Conservation (phyloP, 768 basidiomycete genomes). For the Pleurotus tuber-regium region DNA sequence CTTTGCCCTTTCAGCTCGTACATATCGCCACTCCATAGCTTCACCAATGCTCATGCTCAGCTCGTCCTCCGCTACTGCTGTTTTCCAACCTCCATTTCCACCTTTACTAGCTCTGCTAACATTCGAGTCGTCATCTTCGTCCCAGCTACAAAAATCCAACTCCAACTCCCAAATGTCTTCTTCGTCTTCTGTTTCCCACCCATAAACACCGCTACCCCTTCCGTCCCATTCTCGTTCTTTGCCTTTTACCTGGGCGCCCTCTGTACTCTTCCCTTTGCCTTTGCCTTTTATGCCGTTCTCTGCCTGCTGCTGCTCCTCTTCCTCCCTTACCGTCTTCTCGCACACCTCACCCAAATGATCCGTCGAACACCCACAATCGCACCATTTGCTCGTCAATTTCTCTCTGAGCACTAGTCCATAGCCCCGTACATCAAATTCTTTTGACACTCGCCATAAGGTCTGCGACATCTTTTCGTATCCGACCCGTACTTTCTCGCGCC, state of each 20-base stretch:
- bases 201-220: slow-evolving; percentile 65
- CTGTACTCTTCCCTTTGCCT: slow-evolving; percentile 73
- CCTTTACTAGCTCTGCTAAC: not conserved
- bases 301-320: slow-evolving; percentile 40
- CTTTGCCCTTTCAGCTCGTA: slow-evolving; percentile 70
- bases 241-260: slow-evolving; percentile 66
- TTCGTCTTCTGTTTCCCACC: slow-evolving; percentile 75
- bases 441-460: slow-evolving; percentile 67
- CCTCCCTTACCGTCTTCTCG: slow-evolving; percentile 67
- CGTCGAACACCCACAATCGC: slow-evolving; percentile 78
- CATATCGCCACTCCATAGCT: slow-evolving; percentile 72
- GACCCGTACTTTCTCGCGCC: slow-evolving; percentile 55
- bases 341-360: slow-evolving; percentile 78
- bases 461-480: slow-evolving; percentile 66
- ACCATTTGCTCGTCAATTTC: slow-evolving; percentile 75
- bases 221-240: slow-evolving; percentile 80
- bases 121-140: slow-evolving; percentile 40
- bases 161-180: slow-evolving; percentile 77
- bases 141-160: slow-evolving; percentile 59
- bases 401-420: slow-evolving; percentile 69
- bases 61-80: slow-evolving; percentile 39
- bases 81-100: not conserved
- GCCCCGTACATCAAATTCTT: slow-evolving; percentile 71
- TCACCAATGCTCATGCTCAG: slow-evolving; percentile 68
- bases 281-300: slow-evolving; percentile 62